Conservation (phyloP, 768 basidiomycete species). For the Rhizopogon roseolus region DNA sequence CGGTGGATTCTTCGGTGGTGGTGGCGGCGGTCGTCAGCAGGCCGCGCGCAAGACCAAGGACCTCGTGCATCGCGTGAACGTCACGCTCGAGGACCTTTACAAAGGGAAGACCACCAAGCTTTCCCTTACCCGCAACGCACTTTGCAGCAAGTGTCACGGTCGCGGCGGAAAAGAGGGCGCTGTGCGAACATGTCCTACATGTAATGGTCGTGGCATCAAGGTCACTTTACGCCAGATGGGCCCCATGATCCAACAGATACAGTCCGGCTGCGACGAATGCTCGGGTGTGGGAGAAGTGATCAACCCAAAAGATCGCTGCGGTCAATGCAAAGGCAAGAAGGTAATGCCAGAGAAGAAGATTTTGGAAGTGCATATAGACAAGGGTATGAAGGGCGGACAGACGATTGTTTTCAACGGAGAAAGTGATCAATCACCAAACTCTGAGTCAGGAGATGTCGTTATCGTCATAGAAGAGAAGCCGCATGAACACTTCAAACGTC, state of each 20-base stretch:
- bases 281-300: slow-evolving; percentile 93
- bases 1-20: slow-evolving; percentile 70
- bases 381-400: slow-evolving; percentile 94
- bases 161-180: slow-evolving; percentile 98
- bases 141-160: slow-evolving; percentile 92
- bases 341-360: slow-evolving; percentile 92
- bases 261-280: slow-evolving; percentile 92
- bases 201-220: slow-evolving; percentile 88
- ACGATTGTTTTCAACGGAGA: slow-evolving; percentile 86
- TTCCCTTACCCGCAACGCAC: slow-evolving; percentile 90
- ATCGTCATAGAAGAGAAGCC: slow-evolving; percentile 93
- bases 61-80: slow-evolving; percentile 93
- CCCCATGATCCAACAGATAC: slow-evolving; percentile 99
- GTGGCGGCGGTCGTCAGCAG: slow-evolving; percentile 54
- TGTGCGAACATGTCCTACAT: slow-evolving; percentile 70
- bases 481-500: slow-evolving; percentile 83
- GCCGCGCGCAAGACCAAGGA: slow-evolving; percentile 95
- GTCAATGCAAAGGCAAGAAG: slow-evolving; percentile 93
- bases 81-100: slow-evolving; percentile 98
- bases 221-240: slow-evolving; percentile 95
- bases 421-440: slow-evolving; percentile 86
- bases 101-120: slow-evolving; percentile 99
- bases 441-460: slow-evolving; percentile 89
- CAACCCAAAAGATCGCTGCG: slow-evolving; percentile 89
- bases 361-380: slow-evolving; percentile 96